Evolutionary conservation across 2,329 filamentous ascomycete species (phyloP), one percentile per base, ranked within the genome.

Genomic region (Biscogniauxia mediterranea): DNA sequence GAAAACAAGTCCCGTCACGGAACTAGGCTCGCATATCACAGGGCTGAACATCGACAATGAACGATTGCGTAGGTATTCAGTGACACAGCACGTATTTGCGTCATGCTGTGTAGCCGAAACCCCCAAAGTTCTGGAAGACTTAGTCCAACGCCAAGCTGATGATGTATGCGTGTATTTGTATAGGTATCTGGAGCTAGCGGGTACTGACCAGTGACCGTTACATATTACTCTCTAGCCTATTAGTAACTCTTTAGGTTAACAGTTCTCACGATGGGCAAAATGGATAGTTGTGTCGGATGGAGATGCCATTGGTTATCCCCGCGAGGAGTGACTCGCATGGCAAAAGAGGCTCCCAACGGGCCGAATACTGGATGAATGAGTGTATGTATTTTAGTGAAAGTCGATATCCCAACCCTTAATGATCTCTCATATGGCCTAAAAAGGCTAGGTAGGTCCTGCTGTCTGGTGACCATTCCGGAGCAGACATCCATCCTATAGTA

Each of bases 301-400:
- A 53, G 46, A 46, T 55, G 53, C 64, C 51, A 32, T 56, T 62
- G 61, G 61, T 63, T 63, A 60, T 66, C 57, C 55, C 54, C 38
- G n/a, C 62, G 49, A 21, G 55, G 54, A 59, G 60, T 52, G 56
- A 51, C 57, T 59, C 61, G 58, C 62, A 64, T 68, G 58, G 64
- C 7, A 32, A 32, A 56, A 64, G 56, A 64, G 58, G 61, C 54
- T 60, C 61, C 28, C 60, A 64, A 66, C 67, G 67, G 68, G 62
- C 69, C 69, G 67, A 70, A 69, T 70, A 66, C 62, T 66, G 56
- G 64, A 65, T 60, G 57, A 63, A 57, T 60, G 53, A 26, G 58
- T 58, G 64, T 66, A 56, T 66, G 38, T 46, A 46, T n/a, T 46
- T n/a, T 46, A n/a, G 38, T 46, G 32, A 28, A 61, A 32, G 54